Percentiles rank a stretch among this genome's conserved stretches.
phyloP scores from a whole-genome alignment of 1,284 basidiomycete species.

The Microbotryomycetes sp. region DNA sequence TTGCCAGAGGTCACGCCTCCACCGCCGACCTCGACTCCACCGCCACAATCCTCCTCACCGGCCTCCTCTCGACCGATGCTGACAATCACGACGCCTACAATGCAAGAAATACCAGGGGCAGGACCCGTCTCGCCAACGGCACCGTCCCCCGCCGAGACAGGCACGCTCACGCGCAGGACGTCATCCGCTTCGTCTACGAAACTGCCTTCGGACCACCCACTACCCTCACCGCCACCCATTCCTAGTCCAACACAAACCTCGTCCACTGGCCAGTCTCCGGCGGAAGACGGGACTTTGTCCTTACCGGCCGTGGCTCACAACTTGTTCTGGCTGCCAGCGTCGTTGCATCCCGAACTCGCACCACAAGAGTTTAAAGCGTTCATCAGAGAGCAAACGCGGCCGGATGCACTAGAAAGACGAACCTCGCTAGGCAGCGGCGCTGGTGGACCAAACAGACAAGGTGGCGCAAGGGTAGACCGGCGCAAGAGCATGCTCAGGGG shows the following conservation, averaged over 20 bases:
- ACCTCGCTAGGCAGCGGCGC: slow-evolving; percentile 28
- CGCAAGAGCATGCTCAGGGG: slow-evolving; percentile 35
- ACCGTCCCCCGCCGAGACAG: slow-evolving; percentile 26
- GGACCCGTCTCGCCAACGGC: slow-evolving; percentile 26
- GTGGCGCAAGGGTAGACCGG: slow-evolving; percentile 40
- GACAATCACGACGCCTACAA: neutral
- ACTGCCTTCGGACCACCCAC: neutral
- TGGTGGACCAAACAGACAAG: slow-evolving; percentile 45
- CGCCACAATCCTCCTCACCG: neutral
- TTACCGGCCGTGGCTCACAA: slow-evolving; percentile 36
- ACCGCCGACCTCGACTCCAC: slow-evolving; percentile 2
- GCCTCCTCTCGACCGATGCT: neutral
- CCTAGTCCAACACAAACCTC: neutral
- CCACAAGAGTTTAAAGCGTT: slow-evolving; percentile 92
- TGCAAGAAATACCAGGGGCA: neutral
- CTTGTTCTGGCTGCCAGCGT: slow-evolving; percentile 96
- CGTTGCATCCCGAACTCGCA: slow-evolving; percentile 92
- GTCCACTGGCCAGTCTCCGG: too few relatives aligned
- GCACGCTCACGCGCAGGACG: slow-evolving; percentile 20
- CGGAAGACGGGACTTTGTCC: too few relatives aligned
- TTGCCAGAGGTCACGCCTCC: slow-evolving; percentile 16
- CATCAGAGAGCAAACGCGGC: slow-evolving; percentile 76
- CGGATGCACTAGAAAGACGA: slow-evolving; percentile 38
- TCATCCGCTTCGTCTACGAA: slow-evolving; percentile 4
- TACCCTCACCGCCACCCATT: neutral